Percentiles rank a stretch among this genome's conserved stretches.
Conservation (phyloP, 139 green algal genomes). For the Asterochloris erici region DNA sequence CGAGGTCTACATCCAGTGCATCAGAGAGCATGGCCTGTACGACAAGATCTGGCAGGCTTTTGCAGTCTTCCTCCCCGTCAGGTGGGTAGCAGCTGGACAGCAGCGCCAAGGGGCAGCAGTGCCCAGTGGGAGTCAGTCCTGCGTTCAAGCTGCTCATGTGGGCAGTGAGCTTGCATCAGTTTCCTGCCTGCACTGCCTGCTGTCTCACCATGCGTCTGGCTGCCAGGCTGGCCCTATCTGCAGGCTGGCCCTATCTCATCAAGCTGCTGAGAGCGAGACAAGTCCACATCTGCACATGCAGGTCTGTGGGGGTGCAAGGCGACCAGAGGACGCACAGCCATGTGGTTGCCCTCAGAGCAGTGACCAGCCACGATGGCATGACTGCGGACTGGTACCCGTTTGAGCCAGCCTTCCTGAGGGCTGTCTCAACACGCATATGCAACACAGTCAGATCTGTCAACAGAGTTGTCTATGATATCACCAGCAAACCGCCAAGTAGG, state of each 20-base stretch:
- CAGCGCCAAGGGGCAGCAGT: no score
- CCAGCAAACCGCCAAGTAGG: constrained; percentile 77
- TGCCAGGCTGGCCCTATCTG: no score
- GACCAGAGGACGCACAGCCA: constrained; percentile 94
- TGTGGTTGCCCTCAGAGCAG: constrained; percentile 89
- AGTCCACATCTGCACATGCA: background rate
- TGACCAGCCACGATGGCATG: constrained; percentile 94
- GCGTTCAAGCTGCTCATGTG: no score
- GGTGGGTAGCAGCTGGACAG: constrained; percentile 30
- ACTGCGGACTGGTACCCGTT: constrained; percentile 99
- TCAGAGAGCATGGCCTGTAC: constrained; percentile 93
- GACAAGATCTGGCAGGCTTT: constrained; percentile 99
- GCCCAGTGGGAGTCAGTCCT: no score
- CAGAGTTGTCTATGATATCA: constrained; percentile 98
- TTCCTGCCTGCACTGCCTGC: no score
- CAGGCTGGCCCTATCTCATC: no score
- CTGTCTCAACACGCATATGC: constrained; percentile 89
- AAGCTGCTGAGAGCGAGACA: background rate
- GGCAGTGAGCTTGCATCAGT: no score
- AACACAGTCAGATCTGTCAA: constrained; percentile 93
- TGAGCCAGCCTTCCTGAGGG: constrained; percentile 81
- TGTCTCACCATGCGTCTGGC: no score
- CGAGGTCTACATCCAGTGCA: constrained; percentile 95
- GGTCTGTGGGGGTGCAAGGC: constrained; percentile 81
- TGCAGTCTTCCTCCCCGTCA: constrained; percentile 95